Base-by-base conservation (phyloP, 2,329 filamentous ascomycete species). In the Alternaria ethzedia region DNA sequence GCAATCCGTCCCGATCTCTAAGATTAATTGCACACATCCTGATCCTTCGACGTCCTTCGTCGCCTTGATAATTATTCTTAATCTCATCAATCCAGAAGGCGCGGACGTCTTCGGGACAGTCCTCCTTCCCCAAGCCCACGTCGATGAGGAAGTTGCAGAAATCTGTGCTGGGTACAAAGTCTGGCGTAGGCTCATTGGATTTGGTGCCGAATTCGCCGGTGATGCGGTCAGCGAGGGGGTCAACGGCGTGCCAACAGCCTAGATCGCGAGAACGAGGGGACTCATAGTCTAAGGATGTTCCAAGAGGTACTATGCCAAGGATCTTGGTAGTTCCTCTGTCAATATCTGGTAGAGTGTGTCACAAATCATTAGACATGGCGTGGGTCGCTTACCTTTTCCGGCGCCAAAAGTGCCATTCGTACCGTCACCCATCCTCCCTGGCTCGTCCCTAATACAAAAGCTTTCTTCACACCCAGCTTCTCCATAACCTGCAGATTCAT, bases 391-490 rank as follows among this genome's bases (percentile, higher is more conserved):
- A 66, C 83, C 77, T 77, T 83, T 3, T 83, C 79, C 2, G 84
- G 85, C 7, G 79, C 81, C 47, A 87, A 60, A n/a, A 87, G 63
- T 8, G 86, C 84, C 85, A 87, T 86, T 17, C 84, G 68, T 6
- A 82, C 80, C 1, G 81, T 81, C 11, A 87, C 82, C 83, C 84
- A 87, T 0, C 85, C 85, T 0, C 85, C 85, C 70, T 87, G 85
- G 61, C 83, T 85, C 2, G 84, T 86, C 0, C 85, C 85, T 20
- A 86, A 73, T 0, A 80, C 82, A 64, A 85, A 85, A 0, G 80
- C 80, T 65, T 81, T 82, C 13, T 79, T 66, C 17, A 86, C 80
- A 0, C 77, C 76, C 8, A 86, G 61, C 2, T 68, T 71, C 23
- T 81, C 77, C 62, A 83, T 70, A 6, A 81, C 80, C 65, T 81